Conservation (phyloP, 2,329 filamentous ascomycete genomes). For the Trichoderma cornu-damae region DNA sequence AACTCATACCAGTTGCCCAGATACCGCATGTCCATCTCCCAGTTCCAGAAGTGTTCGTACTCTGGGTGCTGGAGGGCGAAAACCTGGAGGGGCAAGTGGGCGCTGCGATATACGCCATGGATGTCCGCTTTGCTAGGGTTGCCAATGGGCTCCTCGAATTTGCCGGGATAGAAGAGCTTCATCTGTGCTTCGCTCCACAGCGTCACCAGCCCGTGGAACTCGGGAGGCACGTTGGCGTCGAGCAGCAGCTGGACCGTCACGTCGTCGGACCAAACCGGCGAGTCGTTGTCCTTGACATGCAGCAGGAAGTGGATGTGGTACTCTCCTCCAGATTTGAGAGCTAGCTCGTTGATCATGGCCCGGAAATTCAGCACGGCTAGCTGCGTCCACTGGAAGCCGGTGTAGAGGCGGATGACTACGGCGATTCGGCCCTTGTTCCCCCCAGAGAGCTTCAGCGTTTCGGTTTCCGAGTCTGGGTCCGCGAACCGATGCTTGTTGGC, state of each 20-base stretch:
- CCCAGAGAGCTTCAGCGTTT: slow-evolving; percentile 28
- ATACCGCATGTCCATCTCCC: slow-evolving; percentile 64
- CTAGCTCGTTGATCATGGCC: slow-evolving; percentile 72
- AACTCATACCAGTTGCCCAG: slow-evolving; percentile 67
- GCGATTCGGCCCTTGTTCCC: slow-evolving; percentile 58
- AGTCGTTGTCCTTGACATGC: slow-evolving; percentile 73
- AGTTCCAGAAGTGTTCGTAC: slow-evolving; percentile 65
- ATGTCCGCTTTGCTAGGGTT: slow-evolving; percentile 54
- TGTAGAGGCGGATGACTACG: slow-evolving; percentile 75
- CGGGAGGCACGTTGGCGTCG: slow-evolving; percentile 58
- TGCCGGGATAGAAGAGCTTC: slow-evolving; percentile 66
- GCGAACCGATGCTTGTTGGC: slow-evolving; percentile 60
- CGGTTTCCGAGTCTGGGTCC: slow-evolving; percentile 36
- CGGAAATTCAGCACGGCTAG: slow-evolving; percentile 77
- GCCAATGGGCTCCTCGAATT: slow-evolving; percentile 63
- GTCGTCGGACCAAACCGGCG: slow-evolving; percentile 77
- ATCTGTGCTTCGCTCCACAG: slow-evolving; percentile 85
- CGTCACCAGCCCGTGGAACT: slow-evolving; percentile 75
- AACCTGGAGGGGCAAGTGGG: slow-evolving; percentile 59
- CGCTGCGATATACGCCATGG: slow-evolving; percentile 64
- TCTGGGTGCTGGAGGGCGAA: slow-evolving; percentile 59
- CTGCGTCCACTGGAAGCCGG: slow-evolving; percentile 70
- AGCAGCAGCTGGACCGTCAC: slow-evolving; percentile 67
- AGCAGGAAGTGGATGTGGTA: slow-evolving; percentile 79
- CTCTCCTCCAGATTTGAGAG: slow-evolving; percentile 71